Conservation (phyloP, 208 protist genomes). For the Crithidia expoeki region DNA sequence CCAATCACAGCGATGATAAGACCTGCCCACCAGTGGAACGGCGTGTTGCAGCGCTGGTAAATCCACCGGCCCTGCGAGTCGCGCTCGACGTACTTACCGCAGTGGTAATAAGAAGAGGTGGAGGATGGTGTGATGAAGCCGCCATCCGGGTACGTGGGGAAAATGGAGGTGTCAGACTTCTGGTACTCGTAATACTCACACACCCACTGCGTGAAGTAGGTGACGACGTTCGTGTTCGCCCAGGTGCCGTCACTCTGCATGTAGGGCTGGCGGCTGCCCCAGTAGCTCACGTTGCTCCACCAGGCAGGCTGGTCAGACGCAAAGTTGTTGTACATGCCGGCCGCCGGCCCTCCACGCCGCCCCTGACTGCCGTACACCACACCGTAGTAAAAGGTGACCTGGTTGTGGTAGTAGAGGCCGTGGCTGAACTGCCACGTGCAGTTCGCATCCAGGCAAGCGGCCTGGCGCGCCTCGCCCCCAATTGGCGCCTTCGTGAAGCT, state of each 20-base stretch:
- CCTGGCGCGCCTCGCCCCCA: conserved; percentile 45
- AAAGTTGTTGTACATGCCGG: conserved; percentile 44
- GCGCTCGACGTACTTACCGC: conserved; percentile 34
- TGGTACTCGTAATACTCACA: conserved; percentile 71
- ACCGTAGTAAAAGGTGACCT: conserved; percentile 59
- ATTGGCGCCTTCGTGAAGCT: conserved; percentile 44
- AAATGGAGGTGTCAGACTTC: conserved; percentile 43
- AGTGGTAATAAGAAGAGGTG: conserved; percentile 32
- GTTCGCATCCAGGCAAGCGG: conserved; percentile 40
- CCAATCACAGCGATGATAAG: conserved; percentile 47
- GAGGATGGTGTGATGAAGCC: conserved; percentile 34
- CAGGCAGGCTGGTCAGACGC: conserved; percentile 23
- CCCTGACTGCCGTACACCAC: conserved; percentile 33
- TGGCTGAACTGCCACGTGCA: conserved; percentile 67
- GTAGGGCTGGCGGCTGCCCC: conserved; percentile 43
- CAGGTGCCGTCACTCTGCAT: conserved; percentile 46
- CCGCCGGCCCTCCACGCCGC: conserved; percentile 17
- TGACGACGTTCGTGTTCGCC: conserved; percentile 49
- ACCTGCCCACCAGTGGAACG: conserved; percentile 59
- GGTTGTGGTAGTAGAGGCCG: conserved; percentile 52
- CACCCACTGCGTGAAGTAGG: conserved; percentile 55
- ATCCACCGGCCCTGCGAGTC: conserved; percentile 47
- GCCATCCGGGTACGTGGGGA: conserved; percentile 60
- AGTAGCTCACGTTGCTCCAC: conserved; percentile 59
- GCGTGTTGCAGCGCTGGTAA: conserved; percentile 43